A percentile compares a stretch with the other conserved stretches of the same genome.
Evolutionary conservation across 2,329 filamentous ascomycete genomes (phyloP).

Genomic region (Colletotrichum graminicola): DNA sequence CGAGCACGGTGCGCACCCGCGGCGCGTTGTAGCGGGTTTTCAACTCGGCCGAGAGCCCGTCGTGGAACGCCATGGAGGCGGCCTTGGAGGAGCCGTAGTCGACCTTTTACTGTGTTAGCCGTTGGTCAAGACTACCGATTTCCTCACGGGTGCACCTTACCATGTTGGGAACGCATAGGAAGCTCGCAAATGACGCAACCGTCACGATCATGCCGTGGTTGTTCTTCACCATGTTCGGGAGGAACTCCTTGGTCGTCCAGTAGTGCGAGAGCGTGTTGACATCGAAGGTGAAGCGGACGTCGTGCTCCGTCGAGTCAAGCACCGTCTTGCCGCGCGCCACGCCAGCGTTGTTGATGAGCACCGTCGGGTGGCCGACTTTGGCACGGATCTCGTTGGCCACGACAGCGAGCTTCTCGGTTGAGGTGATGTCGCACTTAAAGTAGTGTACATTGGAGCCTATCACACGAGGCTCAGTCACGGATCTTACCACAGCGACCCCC

Average conservation of each 20-base stretch:
- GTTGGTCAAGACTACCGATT: too few relatives aligned
- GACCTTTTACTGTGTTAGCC: conserved; percentile 49
- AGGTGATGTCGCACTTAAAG: conserved; percentile 78
- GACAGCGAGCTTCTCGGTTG: conserved; percentile 62
- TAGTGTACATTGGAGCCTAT: conserved; percentile 69
- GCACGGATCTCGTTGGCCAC: conserved; percentile 66
- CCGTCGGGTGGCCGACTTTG: conserved; percentile 72
- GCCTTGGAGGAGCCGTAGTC: conserved; percentile 78
- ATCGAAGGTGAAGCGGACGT: conserved; percentile 76
- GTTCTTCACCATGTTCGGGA: conserved; percentile 71
- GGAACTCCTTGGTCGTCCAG: conserved; percentile 74
- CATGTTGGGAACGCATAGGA: conserved; percentile 70
- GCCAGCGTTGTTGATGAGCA: conserved; percentile 81
- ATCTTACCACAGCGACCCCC: neutral
- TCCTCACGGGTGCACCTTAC: neutral
- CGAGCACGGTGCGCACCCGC: conserved; percentile 73
- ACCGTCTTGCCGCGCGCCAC: conserved; percentile 72
- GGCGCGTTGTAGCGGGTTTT: conserved; percentile 71
- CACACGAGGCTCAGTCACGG: conserved; percentile 26
- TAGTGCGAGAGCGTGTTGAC: conserved; percentile 78
- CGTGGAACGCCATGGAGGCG: conserved; percentile 75
- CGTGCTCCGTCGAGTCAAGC: conserved; percentile 67
- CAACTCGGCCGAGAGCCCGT: conserved; percentile 72
- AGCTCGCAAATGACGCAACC: conserved; percentile 74
- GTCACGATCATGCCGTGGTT: conserved; percentile 83